A percentile compares a stretch with the other conserved stretches of the same genome.
phyloP scores from a whole-genome alignment of 257 asterid species.

The Striga asiatica region DNA sequence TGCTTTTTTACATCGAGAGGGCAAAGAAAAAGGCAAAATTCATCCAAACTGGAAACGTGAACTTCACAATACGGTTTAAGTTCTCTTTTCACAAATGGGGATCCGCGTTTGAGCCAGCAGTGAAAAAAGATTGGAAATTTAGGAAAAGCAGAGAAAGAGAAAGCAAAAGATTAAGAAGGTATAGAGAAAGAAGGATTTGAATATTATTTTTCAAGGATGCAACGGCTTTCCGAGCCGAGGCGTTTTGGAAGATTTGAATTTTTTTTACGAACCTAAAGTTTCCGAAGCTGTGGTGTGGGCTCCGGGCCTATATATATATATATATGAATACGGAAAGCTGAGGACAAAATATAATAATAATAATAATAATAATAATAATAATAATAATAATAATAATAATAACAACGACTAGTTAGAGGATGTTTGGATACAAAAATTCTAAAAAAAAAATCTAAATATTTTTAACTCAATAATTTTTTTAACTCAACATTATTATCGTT shows the following conservation, averaged over 20 bases:
- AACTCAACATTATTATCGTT: too few species aligned
- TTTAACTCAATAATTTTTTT: too few species aligned
- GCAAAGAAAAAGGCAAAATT: neutral
- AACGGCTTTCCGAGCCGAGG: slow-evolving; percentile 31
- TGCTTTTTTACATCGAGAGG: neutral
- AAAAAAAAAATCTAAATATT: too few species aligned
- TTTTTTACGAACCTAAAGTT: slow-evolving; percentile 16
- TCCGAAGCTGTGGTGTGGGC: too few species aligned
- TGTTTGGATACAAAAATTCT: too few species aligned
- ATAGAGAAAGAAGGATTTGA: slow-evolving; percentile 7
- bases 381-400: too few species aligned
- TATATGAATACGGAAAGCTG: too few species aligned
- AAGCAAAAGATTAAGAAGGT: neutral
- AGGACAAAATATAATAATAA: too few species aligned
- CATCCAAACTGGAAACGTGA: neutral
- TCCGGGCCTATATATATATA: too few species aligned
- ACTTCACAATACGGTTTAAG: neutral
- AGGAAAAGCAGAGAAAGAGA: slow-evolving; percentile 4
- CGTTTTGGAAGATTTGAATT: neutral
- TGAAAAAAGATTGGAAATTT: neutral
- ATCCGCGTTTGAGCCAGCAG: neutral
- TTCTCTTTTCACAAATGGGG: neutral
- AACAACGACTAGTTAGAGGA: too few species aligned
- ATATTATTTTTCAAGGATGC: slow-evolving; percentile 11
- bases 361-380: too few species aligned